Base-by-base conservation (phyloP, 805 yeast species). In the Candida schatavii region DNA sequence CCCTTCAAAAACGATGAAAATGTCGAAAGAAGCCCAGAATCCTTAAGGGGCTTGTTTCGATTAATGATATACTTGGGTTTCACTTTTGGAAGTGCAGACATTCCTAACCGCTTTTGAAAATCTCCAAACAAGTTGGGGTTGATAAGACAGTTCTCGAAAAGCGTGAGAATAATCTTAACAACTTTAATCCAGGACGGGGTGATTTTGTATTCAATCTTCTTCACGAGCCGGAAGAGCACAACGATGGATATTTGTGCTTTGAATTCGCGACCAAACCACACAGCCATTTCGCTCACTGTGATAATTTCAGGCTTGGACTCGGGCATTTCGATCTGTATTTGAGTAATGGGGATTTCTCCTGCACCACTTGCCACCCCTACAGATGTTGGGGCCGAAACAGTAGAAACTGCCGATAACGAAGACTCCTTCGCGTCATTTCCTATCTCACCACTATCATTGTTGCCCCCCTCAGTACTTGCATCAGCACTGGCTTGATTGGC, bases 1-100 rank as follows among this genome's bases (percentile, higher is more conserved):
- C 97, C 93, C 48, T 93, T 87, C 62, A 93, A 75, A 55, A 89
- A 91, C 0, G 96, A 88, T 1, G 97, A 89, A 52, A 93, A 83
- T 0, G 98, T 86, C 0, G 96, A 86, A 42, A 93, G 77, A n/a
- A 93, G 57, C 2, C 98, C 88, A 9, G 73, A 72, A 26, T 83
- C 95, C 52, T 81, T 85, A 28, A 80, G 76, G 1, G 84, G 81
- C 37, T 80, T 80, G 1, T 77, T 66, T 52, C 83, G 75, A 28
- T 78, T 80, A 32, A 88, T 77, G 6, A 81, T 74, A 50, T 78
- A 78, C 31, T 80, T 81, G 0, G 97, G 87, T 40, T 74, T 72
- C 3, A 88, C 85, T 45, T 69, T 75, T 1, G 83, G 76, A 36
- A 89, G 63, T 4, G 71, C 64, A 1, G 72, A 72, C 30, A 88